phyloP scores from a whole-genome alignment of 306 rosid genomes.

The Ormosia emarginata region DNA sequence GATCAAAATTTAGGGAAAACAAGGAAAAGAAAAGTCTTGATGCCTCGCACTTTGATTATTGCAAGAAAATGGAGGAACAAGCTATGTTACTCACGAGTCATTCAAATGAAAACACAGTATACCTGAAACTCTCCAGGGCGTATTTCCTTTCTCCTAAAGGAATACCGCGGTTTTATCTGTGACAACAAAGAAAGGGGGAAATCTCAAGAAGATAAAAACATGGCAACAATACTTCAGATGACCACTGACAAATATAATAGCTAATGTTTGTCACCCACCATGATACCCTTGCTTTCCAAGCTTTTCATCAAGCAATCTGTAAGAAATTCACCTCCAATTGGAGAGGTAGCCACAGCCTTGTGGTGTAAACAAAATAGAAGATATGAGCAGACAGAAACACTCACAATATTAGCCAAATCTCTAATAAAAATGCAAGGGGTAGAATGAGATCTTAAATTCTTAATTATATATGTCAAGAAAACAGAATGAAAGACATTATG shows the following conservation, averaged over 20 bases:
- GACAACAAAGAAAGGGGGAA: background rate
- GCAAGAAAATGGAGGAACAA: background rate
- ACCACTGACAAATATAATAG: conserved; percentile 4
- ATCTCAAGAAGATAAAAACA: conserved; percentile 7
- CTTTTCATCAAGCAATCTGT: conserved; percentile 94
- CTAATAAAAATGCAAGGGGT: background rate
- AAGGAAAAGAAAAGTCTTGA: background rate
- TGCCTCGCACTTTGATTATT: background rate
- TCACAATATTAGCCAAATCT: background rate
- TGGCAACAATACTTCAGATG: conserved; percentile 4
- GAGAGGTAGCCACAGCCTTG: conserved; percentile 91
- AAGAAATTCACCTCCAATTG: conserved; percentile 96
- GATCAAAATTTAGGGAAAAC: background rate
- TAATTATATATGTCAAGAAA: background rate
- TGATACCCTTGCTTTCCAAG: conserved; percentile 93
- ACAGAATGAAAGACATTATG: background rate
- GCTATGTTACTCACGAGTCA: background rate
- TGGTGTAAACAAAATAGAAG: conserved; percentile 19
- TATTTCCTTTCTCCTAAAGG: conserved; percentile 93
- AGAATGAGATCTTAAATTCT: conserved; percentile 1
- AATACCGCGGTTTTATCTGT: conserved; percentile 88
- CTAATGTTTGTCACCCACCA: conserved; percentile 47
- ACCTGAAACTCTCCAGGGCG: conserved; percentile 98
- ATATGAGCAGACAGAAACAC: conserved; percentile 3
- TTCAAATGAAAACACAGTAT: conserved; percentile 18